Base-by-base conservation (phyloP, 768 basidiomycete genomes). In the Amyloporia xantha region DNA sequence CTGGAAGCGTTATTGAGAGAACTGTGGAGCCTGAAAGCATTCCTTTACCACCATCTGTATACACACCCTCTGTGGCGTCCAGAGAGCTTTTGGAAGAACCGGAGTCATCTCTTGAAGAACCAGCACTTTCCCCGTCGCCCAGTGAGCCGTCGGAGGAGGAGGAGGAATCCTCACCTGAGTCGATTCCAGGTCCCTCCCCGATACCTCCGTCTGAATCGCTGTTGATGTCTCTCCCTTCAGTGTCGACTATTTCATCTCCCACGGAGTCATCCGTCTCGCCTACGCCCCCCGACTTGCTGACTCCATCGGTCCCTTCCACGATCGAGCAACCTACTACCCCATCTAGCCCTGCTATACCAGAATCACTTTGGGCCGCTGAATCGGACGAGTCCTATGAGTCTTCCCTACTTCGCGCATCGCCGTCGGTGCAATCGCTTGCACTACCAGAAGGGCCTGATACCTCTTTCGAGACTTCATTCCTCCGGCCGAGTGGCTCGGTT, bases 301-400 rank as follows among this genome's bases (percentile, higher is more conserved):
- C 52, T 15, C 56, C 53, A 37, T 51, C 54, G 2, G 54, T 57
- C 23, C 56, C 54, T 37, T 63, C 60, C 13, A 49, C 53, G 15
- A n/a, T 51, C 46, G 57, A 49, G 20, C 62, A 60, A 12, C 68
- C 68, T 2, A 64, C 67, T 3, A 60, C 61, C 1, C 70, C 73
- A 17, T 66, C 62, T 17, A 75, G 67, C 52, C 58, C 73, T 44
- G 66, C 73, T 35, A 52, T 75, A 50, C 63, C 67, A 41, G 66
- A 67, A 48, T 71, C 74, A 38, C 56, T 70, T 21, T 90, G 85
- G 83, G 79, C 75, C 2, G 62, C 73, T 2, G 81, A 81, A 57
- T 83, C 81, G 0, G 80, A 86, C 47, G 60, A 71, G 9, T 84
- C 88, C 0, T 91, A 84, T 53, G 87, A 90, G 19, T 89, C 89